phyloP scores from a whole-genome alignment of 1,284 basidiomycete genomes.

The Cryptococcus sp. region DNA sequence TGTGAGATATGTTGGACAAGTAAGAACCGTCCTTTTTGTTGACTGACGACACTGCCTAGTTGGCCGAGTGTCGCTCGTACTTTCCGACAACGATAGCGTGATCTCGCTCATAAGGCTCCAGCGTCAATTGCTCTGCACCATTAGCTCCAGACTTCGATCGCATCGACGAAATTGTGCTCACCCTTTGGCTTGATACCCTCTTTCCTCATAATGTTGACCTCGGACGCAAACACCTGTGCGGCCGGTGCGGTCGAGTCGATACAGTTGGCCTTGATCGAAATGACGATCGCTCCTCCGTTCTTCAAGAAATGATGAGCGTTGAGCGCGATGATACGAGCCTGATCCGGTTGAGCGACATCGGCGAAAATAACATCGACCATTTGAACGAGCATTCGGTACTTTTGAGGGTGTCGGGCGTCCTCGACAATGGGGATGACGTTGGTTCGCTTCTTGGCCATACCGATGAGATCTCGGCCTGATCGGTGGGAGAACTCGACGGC shows the following conservation, averaged over 20 bases:
- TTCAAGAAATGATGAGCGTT: constrained; percentile 97
- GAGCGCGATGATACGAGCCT: constrained; percentile 88
- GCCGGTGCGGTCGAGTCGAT: constrained; percentile 92
- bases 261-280: constrained; percentile 99
- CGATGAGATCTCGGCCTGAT: constrained; percentile 94
- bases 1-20: no score
- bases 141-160: not conserved
- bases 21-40: no score
- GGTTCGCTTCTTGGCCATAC: constrained; percentile 99
- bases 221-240: constrained; percentile 81
- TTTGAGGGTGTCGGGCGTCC: constrained; percentile 90
- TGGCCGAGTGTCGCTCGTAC: constrained; percentile 39
- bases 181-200: constrained; percentile 86
- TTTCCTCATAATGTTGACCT: constrained; percentile 78
- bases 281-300: constrained; percentile 84
- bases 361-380: constrained; percentile 95
- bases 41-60: not conserved
- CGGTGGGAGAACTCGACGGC: constrained; percentile 97
- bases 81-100: constrained; percentile 48
- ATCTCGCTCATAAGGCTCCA: constrained; percentile 56
- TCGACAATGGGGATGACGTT: constrained; percentile 99
- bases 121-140: constrained; percentile 40
- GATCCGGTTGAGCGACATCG: constrained; percentile 97
- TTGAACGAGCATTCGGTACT: constrained; percentile 90
- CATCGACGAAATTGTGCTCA: constrained; percentile 60